Base-by-base conservation (phyloP, 495 filamentous ascomycete genomes). In the Aspergillus ellipticus region DNA sequence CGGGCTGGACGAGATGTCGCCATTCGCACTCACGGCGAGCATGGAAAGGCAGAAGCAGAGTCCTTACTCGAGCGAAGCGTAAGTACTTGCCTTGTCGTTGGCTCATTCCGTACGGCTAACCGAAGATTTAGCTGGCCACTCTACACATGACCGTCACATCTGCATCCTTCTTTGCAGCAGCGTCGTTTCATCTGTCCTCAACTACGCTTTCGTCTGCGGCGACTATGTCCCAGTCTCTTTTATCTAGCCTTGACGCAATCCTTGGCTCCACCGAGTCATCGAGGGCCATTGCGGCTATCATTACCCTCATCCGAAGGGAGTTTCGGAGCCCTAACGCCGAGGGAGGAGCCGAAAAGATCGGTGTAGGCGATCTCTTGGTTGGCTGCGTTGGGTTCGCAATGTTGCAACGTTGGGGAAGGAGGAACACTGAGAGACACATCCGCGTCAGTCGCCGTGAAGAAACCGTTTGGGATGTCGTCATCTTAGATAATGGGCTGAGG, bases 251-350 rank as follows among this genome's bases (percentile, higher is more conserved):
- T 24, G 87, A 92, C 68, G 82, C 86, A 17, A 85, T 89, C 53
- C 80, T 92, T 28, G 89, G 89, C 13, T 87, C 82, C 17, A 91
- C 89, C 5, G 89, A 92, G 65, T 88, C 87, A 3, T 90, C 87
- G 1, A 78, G 88, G 49, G 89, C 89, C n/a, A 88, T 91, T 64
- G 85, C 86, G 0, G 86, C 87, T 55, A 90, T 92, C 52, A 83
- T 90, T 53, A 84, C 85, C 1, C 73, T 92, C 22, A 85, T 91
- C 41, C 77, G 84, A 9, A 81, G 84, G 49, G 89, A 92, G 64
- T 87, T 91, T 47, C 74, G 84, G 28, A 85, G 84, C 49, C 80
- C 85, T 4, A 81, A 83, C 6, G 78, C 79, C 3, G 82, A 79
- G 6, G 61, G 71, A 6, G 75, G 78, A 56, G 79, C 80, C n/a